Base-by-base conservation (phyloP, 2,329 filamentous ascomycete genomes). In the Rachicladosporium sp. region DNA sequence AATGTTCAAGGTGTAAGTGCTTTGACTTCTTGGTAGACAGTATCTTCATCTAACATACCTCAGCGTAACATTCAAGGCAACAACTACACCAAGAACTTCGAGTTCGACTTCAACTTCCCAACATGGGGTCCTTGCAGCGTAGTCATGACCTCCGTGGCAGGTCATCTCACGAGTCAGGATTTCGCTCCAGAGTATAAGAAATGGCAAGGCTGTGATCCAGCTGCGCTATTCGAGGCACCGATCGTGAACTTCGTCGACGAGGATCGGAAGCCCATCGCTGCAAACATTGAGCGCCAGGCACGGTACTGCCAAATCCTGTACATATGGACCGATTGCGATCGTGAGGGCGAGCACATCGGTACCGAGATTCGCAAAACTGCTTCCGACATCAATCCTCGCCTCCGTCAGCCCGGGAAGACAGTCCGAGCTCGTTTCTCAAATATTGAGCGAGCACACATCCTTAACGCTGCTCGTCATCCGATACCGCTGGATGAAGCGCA, bases 281-380 rank as follows among this genome's bases (percentile, higher is more conserved):
- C 78, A 27, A 98, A 98, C 55, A 91, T 98, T 53, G 75, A 80
- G 50, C 66, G 73, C 1, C 80, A 93, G 59, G 89, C 91, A 11
- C 73, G 73, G 44, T 73, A 74, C 56, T 72, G 78, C n/a, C 74
- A 71, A 40, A 76, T 80, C 9, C 69, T 98, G 27, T 89, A 93
- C 60, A 95, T 98, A 51, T 98, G 91, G 91, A 98, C 91, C 1
- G 91, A 98, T 70, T 96, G 91, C 62, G 91, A 98, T 68, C 78
- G 88, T 40, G 91, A 98, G 69, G 91, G 91, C 29, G 91, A 98
- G 60, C 83, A 96, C 56, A 98, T 98, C 50, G 91, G 91, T 5
- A 73, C 82, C 31, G 89, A 98, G 59, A 89, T 98, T 44, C 79
- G 86, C 33, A 74, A 82, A 38, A 80, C 89, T 43, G 91, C 91